Percentiles rank a stretch among this genome's conserved stretches.
phyloP scores from a whole-genome alignment of 768 basidiomycete species.

The Rhizopogon salebrosus region DNA sequence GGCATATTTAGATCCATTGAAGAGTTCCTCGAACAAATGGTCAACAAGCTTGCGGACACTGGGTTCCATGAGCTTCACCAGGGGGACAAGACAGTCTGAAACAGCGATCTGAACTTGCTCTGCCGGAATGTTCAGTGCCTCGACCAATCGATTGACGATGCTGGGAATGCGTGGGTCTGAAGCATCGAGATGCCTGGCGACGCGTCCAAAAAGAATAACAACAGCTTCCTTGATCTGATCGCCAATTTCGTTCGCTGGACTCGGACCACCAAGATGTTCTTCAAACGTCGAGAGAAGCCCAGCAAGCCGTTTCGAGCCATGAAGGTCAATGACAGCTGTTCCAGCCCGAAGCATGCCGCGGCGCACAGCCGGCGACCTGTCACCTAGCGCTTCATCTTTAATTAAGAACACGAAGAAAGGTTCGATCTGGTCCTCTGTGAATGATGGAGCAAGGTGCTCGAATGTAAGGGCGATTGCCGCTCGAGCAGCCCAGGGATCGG shows the following conservation, averaged over 20 bases:
- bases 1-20: constrained; percentile 81
- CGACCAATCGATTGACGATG: constrained; percentile 82
- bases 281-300: constrained; percentile 82
- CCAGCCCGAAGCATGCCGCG: constrained; percentile 86
- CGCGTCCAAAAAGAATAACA: constrained; percentile 89
- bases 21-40: constrained; percentile 69
- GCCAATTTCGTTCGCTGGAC: constrained; percentile 60
- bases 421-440: constrained; percentile 55
- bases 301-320: constrained; percentile 68
- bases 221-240: constrained; percentile 94
- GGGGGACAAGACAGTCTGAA: constrained; percentile 88
- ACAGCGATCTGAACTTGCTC: constrained; percentile 97
- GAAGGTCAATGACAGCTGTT: constrained; percentile 73
- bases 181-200: constrained; percentile 80
- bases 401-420: constrained; percentile 84
- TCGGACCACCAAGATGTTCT: constrained; percentile 51
- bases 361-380: constrained; percentile 76
- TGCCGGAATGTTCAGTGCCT: constrained; percentile 87
- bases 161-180: constrained; percentile 71
- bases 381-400: constrained; percentile 81
- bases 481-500: constrained; percentile 86
- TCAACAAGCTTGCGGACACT: constrained; percentile 56
- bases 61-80: constrained; percentile 67
- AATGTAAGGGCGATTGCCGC: constrained; percentile 70
- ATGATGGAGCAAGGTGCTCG: constrained; percentile 58